Conservation (phyloP, 2,329 filamentous ascomycete species). For the Domatiomyces catenatus region DNA sequence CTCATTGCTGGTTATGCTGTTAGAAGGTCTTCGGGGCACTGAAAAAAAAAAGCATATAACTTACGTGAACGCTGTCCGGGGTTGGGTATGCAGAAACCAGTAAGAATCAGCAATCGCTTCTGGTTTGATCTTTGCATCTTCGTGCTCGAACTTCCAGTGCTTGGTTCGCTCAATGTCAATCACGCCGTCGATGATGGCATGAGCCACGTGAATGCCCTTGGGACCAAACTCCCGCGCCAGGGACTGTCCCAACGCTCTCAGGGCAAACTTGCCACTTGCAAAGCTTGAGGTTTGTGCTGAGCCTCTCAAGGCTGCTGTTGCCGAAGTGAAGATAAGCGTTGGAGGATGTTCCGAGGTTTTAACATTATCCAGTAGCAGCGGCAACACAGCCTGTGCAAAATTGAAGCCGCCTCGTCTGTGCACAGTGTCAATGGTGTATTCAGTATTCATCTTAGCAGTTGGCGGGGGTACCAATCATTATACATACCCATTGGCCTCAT, state of each 20-base stretch:
- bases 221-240: constrained; percentile 74
- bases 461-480: neutral
- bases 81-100: constrained; percentile 71
- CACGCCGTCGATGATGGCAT: constrained; percentile 68
- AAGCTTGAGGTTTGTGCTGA: constrained; percentile 56
- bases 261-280: constrained; percentile 64
- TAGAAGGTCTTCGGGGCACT: neutral
- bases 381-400: constrained; percentile 58
- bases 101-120: constrained; percentile 79
- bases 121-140: constrained; percentile 55
- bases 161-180: constrained; percentile 67
- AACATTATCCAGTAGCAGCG: constrained; percentile 51
- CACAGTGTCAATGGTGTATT: too few relatives aligned
- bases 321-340: constrained; percentile 71
- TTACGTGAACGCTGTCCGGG: constrained; percentile 61
- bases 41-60: neutral
- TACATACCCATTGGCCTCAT: constrained; percentile 36
- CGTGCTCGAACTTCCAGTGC: constrained; percentile 39
- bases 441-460: neutral
- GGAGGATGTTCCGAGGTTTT: constrained; percentile 47
- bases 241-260: constrained; percentile 57
- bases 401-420: constrained; percentile 48
- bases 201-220: constrained; percentile 66
- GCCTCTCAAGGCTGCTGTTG: constrained; percentile 63
- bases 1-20: constrained; percentile 3